Base-by-base conservation (phyloP, 176 grass and related monocot genomes). In the Carex littledalei region DNA sequence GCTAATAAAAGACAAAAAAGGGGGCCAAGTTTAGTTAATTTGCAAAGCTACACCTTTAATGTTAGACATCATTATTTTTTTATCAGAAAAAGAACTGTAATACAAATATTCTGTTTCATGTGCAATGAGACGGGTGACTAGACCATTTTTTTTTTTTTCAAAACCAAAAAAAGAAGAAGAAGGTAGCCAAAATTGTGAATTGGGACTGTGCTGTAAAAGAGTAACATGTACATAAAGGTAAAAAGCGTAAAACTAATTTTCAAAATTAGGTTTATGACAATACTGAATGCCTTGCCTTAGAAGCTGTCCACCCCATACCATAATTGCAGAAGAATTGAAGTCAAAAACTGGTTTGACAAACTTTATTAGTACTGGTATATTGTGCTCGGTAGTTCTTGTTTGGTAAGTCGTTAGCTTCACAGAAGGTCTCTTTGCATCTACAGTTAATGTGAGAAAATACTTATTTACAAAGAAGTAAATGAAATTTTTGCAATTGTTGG, bases 261-360 rank as follows among this genome's bases (percentile, higher is more conserved):
- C n/a, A n/a, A n/a, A n/a, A n/a, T n/a, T n/a, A n/a, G n/a, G n/a
- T n/a, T n/a, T n/a, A n/a, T n/a, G n/a, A n/a, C n/a, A n/a, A n/a
- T n/a, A n/a, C n/a, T n/a, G 43, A 55, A 70, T 61, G 5, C 65
- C 90, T 92, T 95, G 81, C 95, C 95, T 98, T 41, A 92, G 10
- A 18, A 95, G 24, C 17, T 85, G 85, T 35, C 91, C 95, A 41
- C 95, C 95, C 3, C 72, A 85, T 89, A 98, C 49, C 34, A 63
- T 83, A 79, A 98, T 77, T 14, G 91, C 86, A 6, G 93, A 98
- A 67, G 91, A 93, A 32, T 85, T 98, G 84, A 98, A 94, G 64
- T 92, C 90, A 87, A 98, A 98, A 43, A 98, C 88, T 5, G 95
- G 91, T 87, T 98, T 98, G 70, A 82, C 84, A 84, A 98, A 98